Base-by-base conservation (phyloP, 495 filamentous ascomycete genomes). In the Penicillium canariense region DNA sequence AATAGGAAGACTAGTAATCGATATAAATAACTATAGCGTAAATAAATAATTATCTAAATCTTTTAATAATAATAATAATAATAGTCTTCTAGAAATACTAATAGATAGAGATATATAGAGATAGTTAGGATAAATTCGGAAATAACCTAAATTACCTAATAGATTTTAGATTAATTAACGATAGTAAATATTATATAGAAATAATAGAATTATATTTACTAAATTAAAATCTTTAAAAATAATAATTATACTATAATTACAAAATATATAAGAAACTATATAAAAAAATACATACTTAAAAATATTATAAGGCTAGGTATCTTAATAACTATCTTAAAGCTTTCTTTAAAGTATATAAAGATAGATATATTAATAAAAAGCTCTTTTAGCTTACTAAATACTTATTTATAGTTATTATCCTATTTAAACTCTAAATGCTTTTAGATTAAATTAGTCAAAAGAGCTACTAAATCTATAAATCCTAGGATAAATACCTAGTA, bases 31-130 rank as follows among this genome's bases (percentile, higher is more conserved):
- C 39, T 42, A 42, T 7, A 42, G n/a, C 18, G 34, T 40, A 50
- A 40, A 50, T 20, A 11, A 36, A 23, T 9, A 50, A 40, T 28
- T 22, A 50, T 27, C 28, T 4, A 15, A 50, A 15, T 50, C 27
- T 50, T 10, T 36, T 27, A 50, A 22, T 39, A 15, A 50, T 18
- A n/a, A 34, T n/a, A n/a, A 50, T 7, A 22, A 39, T 28, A 23
- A 50, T 39, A 27, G 17, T 15, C 48, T 50, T 50, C 18, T 38
- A 50, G 48, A 42, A 50, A 50, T 50, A 17, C 34, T 27, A 40
- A 36, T 36, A 27, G 15, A 40, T 39, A 27, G 14, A 34, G 28
- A 12, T 17, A 50, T 25, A 50, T n/a, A 25, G 28, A n/a, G 48
- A 34, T 7, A 17, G 20, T 50, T 9, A 10, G 34, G 39, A 15